A percentile compares a stretch with the other conserved stretches of the same genome.
phyloP scores from a whole-genome alignment of 768 basidiomycete genomes.

The Mycena olivaceomarginata region DNA sequence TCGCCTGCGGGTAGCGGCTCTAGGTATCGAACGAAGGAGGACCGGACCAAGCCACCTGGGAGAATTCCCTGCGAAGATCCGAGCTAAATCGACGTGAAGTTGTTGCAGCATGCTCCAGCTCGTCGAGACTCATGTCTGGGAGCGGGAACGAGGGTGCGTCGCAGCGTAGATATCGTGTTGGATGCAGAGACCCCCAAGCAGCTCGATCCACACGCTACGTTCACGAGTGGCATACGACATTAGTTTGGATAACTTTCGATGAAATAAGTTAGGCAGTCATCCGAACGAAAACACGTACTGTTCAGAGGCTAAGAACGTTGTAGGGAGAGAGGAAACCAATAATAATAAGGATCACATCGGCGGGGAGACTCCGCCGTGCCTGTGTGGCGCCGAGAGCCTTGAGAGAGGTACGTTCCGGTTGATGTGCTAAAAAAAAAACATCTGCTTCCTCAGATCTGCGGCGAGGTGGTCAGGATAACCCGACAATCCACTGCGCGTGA shows the following conservation, averaged over 20 bases:
- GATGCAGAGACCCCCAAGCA: conserved; percentile 14
- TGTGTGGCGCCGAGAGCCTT: too few species aligned
- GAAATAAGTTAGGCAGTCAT: not conserved
- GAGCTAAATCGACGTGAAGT: conserved; percentile 20
- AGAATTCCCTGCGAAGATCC: conserved; percentile 17
- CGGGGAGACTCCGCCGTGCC: too few species aligned
- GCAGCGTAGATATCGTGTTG: conserved; percentile 35
- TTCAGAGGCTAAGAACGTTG: not conserved
- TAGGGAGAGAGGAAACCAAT: not conserved
- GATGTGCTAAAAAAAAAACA: too few species aligned
- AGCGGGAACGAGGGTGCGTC: conserved; percentile 27
- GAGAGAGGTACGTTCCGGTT: too few species aligned
- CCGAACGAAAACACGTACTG: not conserved
- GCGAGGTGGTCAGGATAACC: too few species aligned
- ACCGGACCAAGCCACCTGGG: not conserved
- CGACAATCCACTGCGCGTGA: too few species aligned
- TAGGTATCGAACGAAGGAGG: not conserved
- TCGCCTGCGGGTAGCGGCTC: not conserved
- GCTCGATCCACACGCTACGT: conserved; percentile 36
- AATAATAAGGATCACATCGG: not conserved
- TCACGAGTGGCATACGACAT: conserved; percentile 1
- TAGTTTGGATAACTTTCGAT: conserved; percentile 9
- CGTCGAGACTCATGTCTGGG: conserved; percentile 12
- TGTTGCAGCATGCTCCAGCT: conserved; percentile 36
- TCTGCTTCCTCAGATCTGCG: too few species aligned